These are phyloP conservation scores for Mucor sp. DNA, from an alignment of 371 early-diverging fungal species.

Conservation along the genomic window DNA sequence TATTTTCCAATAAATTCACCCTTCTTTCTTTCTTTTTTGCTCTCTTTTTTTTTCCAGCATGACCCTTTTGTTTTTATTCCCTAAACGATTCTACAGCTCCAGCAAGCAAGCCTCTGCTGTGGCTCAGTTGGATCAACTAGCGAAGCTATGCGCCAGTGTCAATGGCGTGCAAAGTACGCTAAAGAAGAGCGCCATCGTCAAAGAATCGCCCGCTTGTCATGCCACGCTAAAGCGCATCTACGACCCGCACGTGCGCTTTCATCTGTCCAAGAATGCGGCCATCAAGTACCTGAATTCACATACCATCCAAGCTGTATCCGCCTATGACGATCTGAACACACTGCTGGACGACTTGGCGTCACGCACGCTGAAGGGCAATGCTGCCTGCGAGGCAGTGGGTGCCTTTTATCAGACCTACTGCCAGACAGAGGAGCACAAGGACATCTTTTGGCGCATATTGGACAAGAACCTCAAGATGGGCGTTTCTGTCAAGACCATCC, in stretches of 20 bases:
- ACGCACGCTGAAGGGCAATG: conserved; percentile 46
- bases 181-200: conserved; percentile 38
- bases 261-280: conserved; percentile 33
- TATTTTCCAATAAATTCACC: background rate
- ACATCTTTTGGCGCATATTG: conserved; percentile 52
- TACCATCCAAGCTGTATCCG: background rate
- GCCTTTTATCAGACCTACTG: conserved; percentile 35
- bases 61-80: background rate
- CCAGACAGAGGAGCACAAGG: conserved; percentile 23
- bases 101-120: background rate
- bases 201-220: conserved; percentile 31
- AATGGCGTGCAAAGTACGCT: conserved; percentile 31
- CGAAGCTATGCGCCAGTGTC: conserved; percentile 32
- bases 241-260: conserved; percentile 45
- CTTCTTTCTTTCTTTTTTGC: no score
- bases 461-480: conserved; percentile 62
- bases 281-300: conserved; percentile 16
- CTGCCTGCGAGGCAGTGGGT: conserved; percentile 41
- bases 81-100: background rate
- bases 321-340: conserved; percentile 9
- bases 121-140: conserved; percentile 36
- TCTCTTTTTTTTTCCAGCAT: background rate
- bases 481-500: conserved; percentile 39
- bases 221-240: conserved; percentile 54
- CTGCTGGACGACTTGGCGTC: conserved; percentile 49